Percentiles rank a stretch among this genome's conserved stretches.
Evolutionary conservation across 352 stramenopile genomes (phyloP).

Genomic region (Pythium periplocum): DNA sequence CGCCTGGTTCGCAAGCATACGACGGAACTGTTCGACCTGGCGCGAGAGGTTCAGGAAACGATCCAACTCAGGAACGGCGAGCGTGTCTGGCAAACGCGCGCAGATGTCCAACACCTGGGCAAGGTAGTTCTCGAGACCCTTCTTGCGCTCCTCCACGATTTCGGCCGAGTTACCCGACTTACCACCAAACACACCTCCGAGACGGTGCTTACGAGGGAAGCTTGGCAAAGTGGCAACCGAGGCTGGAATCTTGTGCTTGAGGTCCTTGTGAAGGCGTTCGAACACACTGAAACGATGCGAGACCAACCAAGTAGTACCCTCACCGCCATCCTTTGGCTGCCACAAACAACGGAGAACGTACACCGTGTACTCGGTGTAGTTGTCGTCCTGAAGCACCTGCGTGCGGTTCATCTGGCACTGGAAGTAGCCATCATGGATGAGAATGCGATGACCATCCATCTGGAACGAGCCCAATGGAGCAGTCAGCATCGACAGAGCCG

Average conservation of each 20-base stretch:
- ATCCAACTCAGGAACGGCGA: constrained; percentile 82
- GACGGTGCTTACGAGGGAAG: constrained; percentile 82
- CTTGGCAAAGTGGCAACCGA: constrained; percentile 54
- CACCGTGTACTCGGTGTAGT: constrained; percentile 86
- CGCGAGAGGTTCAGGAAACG: constrained; percentile 84
- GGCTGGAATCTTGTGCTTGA: constrained; percentile 68
- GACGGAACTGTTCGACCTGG: constrained; percentile 80
- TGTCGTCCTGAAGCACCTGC: constrained; percentile 84
- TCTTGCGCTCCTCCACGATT: constrained; percentile 83
- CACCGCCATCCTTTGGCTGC: constrained; percentile 53
- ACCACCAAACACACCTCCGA: constrained; percentile 77
- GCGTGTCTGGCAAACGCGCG: constrained; percentile 65
- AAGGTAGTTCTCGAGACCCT: constrained; percentile 74
- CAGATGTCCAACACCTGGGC: constrained; percentile 81
- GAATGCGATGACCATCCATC: constrained; percentile 69
- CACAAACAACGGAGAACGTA: constrained; percentile 85
- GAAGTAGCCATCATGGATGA: constrained; percentile 85
- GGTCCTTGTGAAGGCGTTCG: constrained; percentile 65
- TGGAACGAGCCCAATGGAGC: constrained; percentile 69
- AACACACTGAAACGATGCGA: constrained; percentile 74
- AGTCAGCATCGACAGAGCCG: constrained; percentile 53
- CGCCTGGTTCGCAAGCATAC: constrained; percentile 38
- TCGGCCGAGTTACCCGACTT: constrained; percentile 84
- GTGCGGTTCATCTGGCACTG: constrained; percentile 83
- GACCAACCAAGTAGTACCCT: constrained; percentile 60